Conservation (phyloP, 2,329 filamentous ascomycete species). For the Talaromyces amestolkiae region DNA sequence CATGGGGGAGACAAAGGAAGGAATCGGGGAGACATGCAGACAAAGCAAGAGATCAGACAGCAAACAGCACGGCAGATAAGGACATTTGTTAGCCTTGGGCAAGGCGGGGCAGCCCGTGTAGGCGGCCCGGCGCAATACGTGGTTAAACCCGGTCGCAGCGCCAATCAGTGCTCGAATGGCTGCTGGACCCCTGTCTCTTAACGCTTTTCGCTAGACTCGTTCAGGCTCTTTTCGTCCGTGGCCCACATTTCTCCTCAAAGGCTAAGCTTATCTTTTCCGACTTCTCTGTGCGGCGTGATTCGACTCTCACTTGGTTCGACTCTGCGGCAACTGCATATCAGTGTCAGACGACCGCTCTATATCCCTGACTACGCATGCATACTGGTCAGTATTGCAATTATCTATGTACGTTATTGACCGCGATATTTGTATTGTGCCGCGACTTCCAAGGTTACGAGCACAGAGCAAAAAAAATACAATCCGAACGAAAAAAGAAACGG, state of each 20-base stretch:
- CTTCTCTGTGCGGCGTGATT: background rate
- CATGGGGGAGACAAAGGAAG: constrained; percentile 5
- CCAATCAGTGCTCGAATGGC: constrained; percentile 1
- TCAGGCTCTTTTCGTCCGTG: background rate
- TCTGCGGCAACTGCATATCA: background rate
- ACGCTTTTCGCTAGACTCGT: background rate
- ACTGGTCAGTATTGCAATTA: background rate
- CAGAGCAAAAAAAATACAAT: background rate
- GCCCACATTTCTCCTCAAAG: background rate
- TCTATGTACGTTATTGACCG: background rate
- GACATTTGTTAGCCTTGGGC: background rate
- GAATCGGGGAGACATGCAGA: background rate
- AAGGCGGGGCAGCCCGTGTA: constrained; percentile 5
- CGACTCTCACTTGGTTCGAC: background rate
- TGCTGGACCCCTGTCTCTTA: background rate
- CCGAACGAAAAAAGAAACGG: background rate
- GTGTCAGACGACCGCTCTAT: background rate
- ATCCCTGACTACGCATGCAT: background rate
- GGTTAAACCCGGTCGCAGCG: background rate
- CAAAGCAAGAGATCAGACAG: constrained; percentile 6
- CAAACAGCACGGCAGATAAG: background rate
- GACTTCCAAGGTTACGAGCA: background rate
- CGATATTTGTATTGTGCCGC: background rate
- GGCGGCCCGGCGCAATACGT: constrained; percentile 4
- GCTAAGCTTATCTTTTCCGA: constrained; percentile 5